Evolutionary conservation across 495 filamentous ascomycete genomes (phyloP).

Genomic region (Neurospora tetraspora): DNA sequence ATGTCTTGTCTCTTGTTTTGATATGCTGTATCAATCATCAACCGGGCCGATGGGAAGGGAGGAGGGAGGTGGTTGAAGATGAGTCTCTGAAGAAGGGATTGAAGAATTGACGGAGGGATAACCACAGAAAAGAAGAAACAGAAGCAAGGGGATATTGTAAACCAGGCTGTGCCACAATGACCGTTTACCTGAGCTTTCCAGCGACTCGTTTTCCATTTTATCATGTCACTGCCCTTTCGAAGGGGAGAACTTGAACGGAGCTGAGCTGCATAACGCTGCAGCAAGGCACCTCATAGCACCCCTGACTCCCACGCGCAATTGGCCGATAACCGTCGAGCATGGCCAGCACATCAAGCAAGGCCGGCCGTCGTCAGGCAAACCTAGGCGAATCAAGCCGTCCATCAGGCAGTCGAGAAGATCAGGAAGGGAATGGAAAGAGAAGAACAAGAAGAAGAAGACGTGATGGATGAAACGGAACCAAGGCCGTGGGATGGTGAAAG

Average conservation of each 20-base stretch:
- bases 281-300: slow-evolving; percentile 10
- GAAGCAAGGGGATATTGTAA: neutral
- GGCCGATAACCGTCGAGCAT: slow-evolving; percentile 22
- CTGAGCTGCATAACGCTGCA: slow-evolving; percentile 25
- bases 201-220: too few relatives aligned
- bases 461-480: neutral
- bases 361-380: slow-evolving; percentile 14
- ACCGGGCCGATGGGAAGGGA: neutral
- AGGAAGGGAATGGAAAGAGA: neutral
- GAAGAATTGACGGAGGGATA: neutral
- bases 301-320: slow-evolving; percentile 23
- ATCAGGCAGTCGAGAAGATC: neutral
- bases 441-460: neutral
- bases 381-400: neutral
- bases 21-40: neutral
- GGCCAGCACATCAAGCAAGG: slow-evolving; percentile 30
- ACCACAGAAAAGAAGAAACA: neutral
- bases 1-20: neutral
- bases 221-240: too few relatives aligned
- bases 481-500: neutral
- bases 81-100: neutral
- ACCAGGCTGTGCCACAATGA: neutral
- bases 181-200: too few relatives aligned
- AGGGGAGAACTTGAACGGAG: neutral
- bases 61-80: neutral